Conservation (phyloP, 768 basidiomycete genomes). For the Tulasnella calospora region DNA sequence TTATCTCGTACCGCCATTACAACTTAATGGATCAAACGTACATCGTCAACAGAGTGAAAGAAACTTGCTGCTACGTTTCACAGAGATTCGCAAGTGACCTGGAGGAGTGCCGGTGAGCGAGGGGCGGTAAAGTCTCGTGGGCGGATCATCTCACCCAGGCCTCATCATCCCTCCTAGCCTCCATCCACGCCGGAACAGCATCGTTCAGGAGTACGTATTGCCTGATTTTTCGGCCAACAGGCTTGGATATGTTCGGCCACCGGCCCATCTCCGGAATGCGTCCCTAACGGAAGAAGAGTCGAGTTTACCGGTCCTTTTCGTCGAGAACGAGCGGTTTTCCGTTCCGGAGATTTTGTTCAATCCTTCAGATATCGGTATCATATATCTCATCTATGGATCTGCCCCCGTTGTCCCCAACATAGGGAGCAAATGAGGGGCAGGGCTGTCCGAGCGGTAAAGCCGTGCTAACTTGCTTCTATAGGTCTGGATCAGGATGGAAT, state of each 20-base stretch:
- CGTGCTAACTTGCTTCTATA: conserved; percentile 30
- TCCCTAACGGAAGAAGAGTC: conserved; percentile 2
- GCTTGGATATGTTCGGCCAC: conserved; percentile 48
- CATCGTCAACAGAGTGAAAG: conserved; percentile 90
- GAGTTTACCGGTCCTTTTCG: conserved; percentile 55
- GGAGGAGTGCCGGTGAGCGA: conserved; percentile 68
- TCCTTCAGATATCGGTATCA: conserved; percentile 80
- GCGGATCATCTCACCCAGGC: not conserved
- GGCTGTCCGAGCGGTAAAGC: not conserved
- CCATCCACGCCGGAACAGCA: conserved; percentile 55
- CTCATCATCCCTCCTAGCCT: conserved; percentile 38
- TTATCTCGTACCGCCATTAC: conserved; percentile 93
- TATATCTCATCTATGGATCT: conserved; percentile 19
- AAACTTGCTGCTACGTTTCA: conserved; percentile 83
- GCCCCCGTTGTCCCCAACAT: not conserved
- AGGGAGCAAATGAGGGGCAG: not conserved
- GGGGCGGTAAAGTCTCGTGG: not conserved
- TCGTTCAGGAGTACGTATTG: conserved; percentile 84
- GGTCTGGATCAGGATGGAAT: conserved; percentile 81
- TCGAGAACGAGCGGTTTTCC: conserved; percentile 88
- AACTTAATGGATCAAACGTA: conserved; percentile 97
- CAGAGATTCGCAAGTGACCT: conserved; percentile 62
- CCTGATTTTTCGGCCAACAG: conserved; percentile 67
- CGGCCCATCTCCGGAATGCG: conserved; percentile 20
- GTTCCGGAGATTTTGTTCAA: conserved; percentile 91